Evolutionary conservation across 768 basidiomycete genomes (phyloP).

Genomic region (Paxillus ammoniavirescens): DNA sequence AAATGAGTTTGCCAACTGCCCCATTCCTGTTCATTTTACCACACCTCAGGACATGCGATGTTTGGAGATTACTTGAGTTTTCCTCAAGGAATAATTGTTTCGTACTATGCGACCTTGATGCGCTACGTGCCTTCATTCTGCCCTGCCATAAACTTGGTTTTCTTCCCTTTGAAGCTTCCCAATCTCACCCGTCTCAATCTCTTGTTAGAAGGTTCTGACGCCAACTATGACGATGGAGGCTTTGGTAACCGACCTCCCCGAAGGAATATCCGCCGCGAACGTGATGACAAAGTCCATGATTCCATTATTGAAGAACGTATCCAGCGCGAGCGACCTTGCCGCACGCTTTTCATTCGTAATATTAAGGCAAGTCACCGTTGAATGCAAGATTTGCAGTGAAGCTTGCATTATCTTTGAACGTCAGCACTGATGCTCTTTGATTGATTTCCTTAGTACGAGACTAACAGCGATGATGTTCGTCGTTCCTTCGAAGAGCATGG

Average conservation of each 20-base stretch:
- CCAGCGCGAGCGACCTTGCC: conserved; percentile 90
- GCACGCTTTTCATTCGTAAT: conserved; percentile 96
- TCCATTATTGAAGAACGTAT: conserved; percentile 93
- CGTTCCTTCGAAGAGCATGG: conserved; percentile 89
- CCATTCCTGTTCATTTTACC: conserved; percentile 17
- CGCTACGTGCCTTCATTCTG: conserved; percentile 47
- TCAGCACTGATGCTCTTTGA: conserved; percentile 11
- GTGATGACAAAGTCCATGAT: conserved; percentile 87
- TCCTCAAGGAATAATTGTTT: conserved; percentile 17
- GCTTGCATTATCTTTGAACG: conserved; percentile 3
- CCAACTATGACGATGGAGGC: conserved; percentile 55
- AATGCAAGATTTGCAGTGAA: conserved; percentile 12
- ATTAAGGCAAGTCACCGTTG: conserved; percentile 78
- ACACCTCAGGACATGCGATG: conserved; percentile 17
- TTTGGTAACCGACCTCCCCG: conserved; percentile 39
- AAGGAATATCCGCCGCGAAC: conserved; percentile 65
- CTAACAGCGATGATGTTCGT: conserved; percentile 81
- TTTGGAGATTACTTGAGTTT: conserved; percentile 22
- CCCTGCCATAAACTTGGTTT: conserved; percentile 39
- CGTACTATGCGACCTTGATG: conserved; percentile 29
- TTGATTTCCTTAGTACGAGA: conserved; percentile 68
- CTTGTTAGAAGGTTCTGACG: conserved; percentile 64
- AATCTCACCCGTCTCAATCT: conserved; percentile 39
- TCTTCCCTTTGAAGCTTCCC: conserved; percentile 46
- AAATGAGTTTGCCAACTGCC: conserved; percentile 27